Evolutionary conservation across 2,329 filamentous ascomycete genomes (phyloP), one percentile per base, ranked within the genome.

Genomic region (Cladobotryum mycophilum): DNA sequence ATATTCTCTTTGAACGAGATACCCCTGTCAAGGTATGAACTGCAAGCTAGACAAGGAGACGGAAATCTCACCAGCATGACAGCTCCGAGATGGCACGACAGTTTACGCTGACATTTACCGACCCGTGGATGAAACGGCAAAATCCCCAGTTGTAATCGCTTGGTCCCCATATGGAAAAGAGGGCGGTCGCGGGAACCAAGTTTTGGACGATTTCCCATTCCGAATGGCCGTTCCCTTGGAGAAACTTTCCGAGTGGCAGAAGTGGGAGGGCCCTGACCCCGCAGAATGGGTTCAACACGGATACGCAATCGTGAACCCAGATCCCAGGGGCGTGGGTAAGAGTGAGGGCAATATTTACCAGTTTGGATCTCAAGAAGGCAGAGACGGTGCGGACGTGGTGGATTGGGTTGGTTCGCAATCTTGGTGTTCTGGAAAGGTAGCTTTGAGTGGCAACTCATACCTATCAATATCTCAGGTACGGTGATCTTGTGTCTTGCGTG

Each of bases 161-260:
- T 76, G 70, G 70, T 68, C 64, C 6, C 67, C 66, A 13, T 76
- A 71, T 52, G 74, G 74, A 17, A 76, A 76, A 55, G 68, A 71
- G 51, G 71, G 67, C 51, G 67, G 62, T 14, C 66, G 65, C 3
- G 55, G 72, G 13, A 57, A 63, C 15, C 70, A 70, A 60, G 59
- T 71, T 3, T 61, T 47, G 6, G 49, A 66, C 1, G 71, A 69
- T 59, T 65, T 62, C 1, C 60, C 63, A 4, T 69, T 65, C 66
- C 65, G 69, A 34, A 67, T 66, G 46, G 68, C 71, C 6, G 64
- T 74, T 2, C 61, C 62, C 4, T 49, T 55, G 30, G 45, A 40
- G 18, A 55, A 53, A 5, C 42, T 59, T 13, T 57, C 55, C 14
- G 56, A 56, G 2, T 52, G 60, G 14, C 59, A 65, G 38, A 65